Evolutionary conservation across 139 green algal species (phyloP), one percentile per base, ranked within the genome.

Genomic region (Picochlorum sp.): DNA sequence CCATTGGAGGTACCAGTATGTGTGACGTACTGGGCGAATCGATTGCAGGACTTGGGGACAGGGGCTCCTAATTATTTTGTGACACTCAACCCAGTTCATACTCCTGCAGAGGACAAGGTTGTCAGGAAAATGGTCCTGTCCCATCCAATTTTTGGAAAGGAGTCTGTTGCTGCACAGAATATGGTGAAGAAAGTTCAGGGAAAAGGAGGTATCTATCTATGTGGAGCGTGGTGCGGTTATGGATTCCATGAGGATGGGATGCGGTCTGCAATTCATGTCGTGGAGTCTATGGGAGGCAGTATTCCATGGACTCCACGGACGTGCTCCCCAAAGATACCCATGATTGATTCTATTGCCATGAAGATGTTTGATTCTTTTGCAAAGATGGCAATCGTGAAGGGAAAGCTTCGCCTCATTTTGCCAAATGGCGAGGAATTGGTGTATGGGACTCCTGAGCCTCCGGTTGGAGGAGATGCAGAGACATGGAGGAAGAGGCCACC

Each of bases 201-300:
- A 31, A 55, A 60, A 59, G 72, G 77, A 4, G 68, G 73, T 15
- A 37, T 89, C 31, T 89, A 79, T 57, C 78, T 85, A 51, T 69
- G 70, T 30, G 86, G 88, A 8, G 90, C 90, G 4, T 94, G 90
- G 91, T 81, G 72, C 26, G 81, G 87, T 2, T 97, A 97, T 58
- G 92, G 92, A 14, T 98, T 98, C 76, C 92, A 98, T 68, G 92
- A 98, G 76, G 92, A 98, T 71, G 92, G 91, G 61, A 88, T 98
- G 61, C 75, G 74, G 49, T 72, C 81, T 2, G 86, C 74, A 2
- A 75, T 96, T 21, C 76, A 75, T 4, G 88, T 76, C 0, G 77
- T 81, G 1, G 52, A 66, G 11, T 72, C 69, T 11, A 63, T 80
- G 68, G 74, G 74, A 2, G 73, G 57, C 18, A 15, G 45, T 5